These are phyloP conservation scores for Taxillus chinensis DNA, from an alignment of 164 flowering plant genomes.

Conservation along the genomic window DNA sequence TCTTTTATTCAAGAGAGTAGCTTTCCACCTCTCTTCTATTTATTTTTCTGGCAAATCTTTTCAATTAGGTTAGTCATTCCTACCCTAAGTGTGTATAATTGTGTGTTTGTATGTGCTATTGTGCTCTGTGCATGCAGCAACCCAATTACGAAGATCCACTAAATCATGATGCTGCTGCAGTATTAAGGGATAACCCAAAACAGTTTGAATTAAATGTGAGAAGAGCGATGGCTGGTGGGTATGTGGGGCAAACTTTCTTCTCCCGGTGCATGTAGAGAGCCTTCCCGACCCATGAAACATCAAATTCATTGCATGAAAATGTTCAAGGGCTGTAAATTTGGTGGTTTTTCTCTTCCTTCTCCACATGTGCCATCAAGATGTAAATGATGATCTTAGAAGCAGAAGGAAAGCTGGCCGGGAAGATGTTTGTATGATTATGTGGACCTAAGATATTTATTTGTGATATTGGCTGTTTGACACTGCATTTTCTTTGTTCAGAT, in stretches of 20 bases:
- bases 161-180: conserved; percentile 73
- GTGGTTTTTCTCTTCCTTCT: conserved; percentile 2
- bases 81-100: no score
- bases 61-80: no score
- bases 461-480: conserved; percentile 3
- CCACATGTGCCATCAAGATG: background rate
- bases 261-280: conserved; percentile 34
- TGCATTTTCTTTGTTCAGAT: no score
- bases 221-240: conserved; percentile 73
- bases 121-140: conserved; percentile 30
- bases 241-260: conserved; percentile 54
- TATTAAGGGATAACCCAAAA: conserved; percentile 63
- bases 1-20: background rate
- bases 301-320: conserved; percentile 5
- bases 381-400: background rate
- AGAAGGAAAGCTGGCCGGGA: conserved; percentile 1
- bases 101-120: no score
- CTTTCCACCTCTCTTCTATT: background rate
- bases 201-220: conserved; percentile 57
- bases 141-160: conserved; percentile 74
- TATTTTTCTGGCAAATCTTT: no score
- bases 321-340: conserved; percentile 9
- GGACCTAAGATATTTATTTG: conserved; percentile 8
- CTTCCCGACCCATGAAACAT: conserved; percentile 1
- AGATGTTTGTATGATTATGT: conserved; percentile 10